Evolutionary conservation across 2,329 filamentous ascomycete genomes (phyloP).

Genomic region (Microcyclosporella mali): DNA sequence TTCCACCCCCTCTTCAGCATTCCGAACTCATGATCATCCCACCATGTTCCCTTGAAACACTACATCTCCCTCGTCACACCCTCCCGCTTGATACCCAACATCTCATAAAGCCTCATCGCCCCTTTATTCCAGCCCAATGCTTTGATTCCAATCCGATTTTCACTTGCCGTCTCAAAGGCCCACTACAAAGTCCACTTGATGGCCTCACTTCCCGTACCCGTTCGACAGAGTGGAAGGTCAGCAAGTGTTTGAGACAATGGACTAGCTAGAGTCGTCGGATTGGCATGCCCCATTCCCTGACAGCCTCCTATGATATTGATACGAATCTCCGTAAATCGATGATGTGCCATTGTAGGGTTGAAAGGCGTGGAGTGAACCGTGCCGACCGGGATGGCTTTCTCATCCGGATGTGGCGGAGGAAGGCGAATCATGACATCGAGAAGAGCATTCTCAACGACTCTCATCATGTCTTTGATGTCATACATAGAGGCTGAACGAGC

Average conservation of each 20-base stretch:
- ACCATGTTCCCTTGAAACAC: not conserved
- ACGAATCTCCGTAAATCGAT: not conserved
- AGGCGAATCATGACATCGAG: conserved; percentile 1
- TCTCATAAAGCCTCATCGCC: conserved; percentile 1
- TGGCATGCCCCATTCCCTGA: conserved; percentile 1
- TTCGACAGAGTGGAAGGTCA: too few relatives aligned
- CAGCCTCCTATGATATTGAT: not conserved
- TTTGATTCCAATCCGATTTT: not conserved
- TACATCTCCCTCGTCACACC: conserved; percentile 1
- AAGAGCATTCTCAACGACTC: conserved; percentile 22
- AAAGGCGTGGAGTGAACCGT: not conserved
- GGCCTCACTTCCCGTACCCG: conserved; percentile 3
- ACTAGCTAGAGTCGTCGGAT: too few relatives aligned
- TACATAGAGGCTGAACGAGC: conserved; percentile 29
- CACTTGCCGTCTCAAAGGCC: not conserved
- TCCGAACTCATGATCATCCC: conserved; percentile 3
- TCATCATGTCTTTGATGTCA: conserved; percentile 23
- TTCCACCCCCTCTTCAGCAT: conserved; percentile 5
- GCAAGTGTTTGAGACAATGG: too few relatives aligned
- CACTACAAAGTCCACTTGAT: conserved; percentile 1
- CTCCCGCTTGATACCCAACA: conserved; percentile 1
- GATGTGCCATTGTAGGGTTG: not conserved
- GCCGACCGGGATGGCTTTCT: not conserved
- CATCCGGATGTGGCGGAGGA: not conserved
- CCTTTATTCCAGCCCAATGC: not conserved